Evolutionary conservation across 1,139 yeast genomes (phyloP), one percentile per base, ranked within the genome.

Genomic region (Yamadazyma atlantica): DNA sequence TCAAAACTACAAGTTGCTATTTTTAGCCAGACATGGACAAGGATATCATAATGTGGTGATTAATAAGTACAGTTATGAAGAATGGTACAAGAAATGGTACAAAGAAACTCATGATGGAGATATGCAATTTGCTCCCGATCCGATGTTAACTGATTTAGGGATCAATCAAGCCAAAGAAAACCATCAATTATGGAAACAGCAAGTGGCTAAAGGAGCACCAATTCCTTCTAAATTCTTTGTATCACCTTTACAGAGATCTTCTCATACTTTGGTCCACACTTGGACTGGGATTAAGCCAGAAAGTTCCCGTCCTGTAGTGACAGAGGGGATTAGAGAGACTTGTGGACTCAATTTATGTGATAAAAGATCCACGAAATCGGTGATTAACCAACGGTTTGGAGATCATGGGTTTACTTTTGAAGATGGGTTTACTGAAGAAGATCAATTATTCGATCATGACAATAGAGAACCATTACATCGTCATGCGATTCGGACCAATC

Each of bases 21-120:
- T 79, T 38, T 65, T 82, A 36, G 89, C 87, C 2, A 71, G 94
- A 49, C 94, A 85, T 49, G 94, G 94, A 7, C 86, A 85, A 57
- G 94, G 94, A 0, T 79, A 66, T 57, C 94, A 85, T 54, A 85
- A 85, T 48, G 64, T 70, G 22, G 80, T 80, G 8, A 76, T 78
- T 29, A 62, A 62, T 27, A 72, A 74, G 42, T 82, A 82, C 53
- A 88, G 89, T 7, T 53, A 67, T 25, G 64, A 68, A 8, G 75
- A 59, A 30, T 84, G 90, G 90, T 69, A 78, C 49, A 57, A 57
- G 1, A 69, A 80, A 42, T 82, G 85, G 83, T 70, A 82, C 26
- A 63, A 62, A 36, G 46, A 72, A 35, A 65, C 69, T 4, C 75
- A 78, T 3, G 81, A 78, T 51, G 86, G 80, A 3, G 75, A 73